Evolutionary conservation across 1,284 basidiomycete species (phyloP).

Genomic region (Trichosporon coremiiforme): DNA sequence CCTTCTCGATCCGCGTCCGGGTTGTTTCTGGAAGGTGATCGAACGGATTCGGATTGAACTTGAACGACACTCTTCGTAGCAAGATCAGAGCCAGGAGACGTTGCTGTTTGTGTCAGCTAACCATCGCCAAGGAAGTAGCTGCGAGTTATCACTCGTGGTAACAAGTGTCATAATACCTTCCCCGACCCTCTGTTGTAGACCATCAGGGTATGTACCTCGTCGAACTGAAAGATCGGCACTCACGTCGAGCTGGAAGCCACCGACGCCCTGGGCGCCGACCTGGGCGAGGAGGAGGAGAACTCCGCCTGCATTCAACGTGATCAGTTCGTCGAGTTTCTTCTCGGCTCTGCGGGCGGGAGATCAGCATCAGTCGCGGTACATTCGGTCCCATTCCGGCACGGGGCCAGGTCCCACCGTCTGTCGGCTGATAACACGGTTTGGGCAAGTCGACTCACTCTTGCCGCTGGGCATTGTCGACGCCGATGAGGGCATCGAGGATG

Average conservation of each 20-base stretch:
- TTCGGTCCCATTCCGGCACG: not conserved
- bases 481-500: slow-evolving; percentile 47
- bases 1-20: slow-evolving; percentile 44
- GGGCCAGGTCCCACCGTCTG: not conserved
- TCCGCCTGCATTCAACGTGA: slow-evolving; percentile 39
- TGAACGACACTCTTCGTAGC: slow-evolving; percentile 46
- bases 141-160: not conserved
- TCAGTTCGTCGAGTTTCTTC: slow-evolving; percentile 39
- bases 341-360: slow-evolving; percentile 39
- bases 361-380: not conserved
- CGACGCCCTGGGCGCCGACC: slow-evolving; percentile 51
- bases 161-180: not conserved
- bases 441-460: slow-evolving; percentile 39
- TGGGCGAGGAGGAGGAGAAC: slow-evolving; percentile 48
- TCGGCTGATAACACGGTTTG: not conserved
- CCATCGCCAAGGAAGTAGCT: no score
- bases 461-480: slow-evolving; percentile 37
- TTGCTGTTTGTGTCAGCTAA: slow-evolving; percentile 34
- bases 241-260: slow-evolving; percentile 53
- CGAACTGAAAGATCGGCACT: slow-evolving; percentile 21
- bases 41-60: slow-evolving; percentile 42
- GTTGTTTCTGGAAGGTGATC: slow-evolving; percentile 46
- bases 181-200: not conserved
- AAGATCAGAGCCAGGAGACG: slow-evolving; percentile 48
- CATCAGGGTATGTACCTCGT: not conserved